A percentile compares a stretch with the other conserved stretches of the same genome.
phyloP scores from a whole-genome alignment of 441 rosid genomes.

The Euphorbia celastroides region DNA sequence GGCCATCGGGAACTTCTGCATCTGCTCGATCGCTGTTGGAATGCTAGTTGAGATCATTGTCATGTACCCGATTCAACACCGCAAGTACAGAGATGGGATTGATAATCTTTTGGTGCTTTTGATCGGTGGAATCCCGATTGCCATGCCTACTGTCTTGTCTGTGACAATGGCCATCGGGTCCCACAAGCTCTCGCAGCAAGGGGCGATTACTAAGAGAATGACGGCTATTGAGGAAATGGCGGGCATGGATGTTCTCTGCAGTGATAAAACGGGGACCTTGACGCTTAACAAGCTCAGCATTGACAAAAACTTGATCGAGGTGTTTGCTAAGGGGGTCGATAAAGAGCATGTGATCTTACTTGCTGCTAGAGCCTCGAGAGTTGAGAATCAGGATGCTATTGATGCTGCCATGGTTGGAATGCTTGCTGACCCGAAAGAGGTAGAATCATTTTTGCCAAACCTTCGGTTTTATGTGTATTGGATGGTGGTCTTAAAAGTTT shows the following conservation, averaged over 20 bases:
- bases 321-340: constrained; percentile 55
- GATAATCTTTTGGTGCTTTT: constrained; percentile 87
- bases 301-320: constrained; percentile 74
- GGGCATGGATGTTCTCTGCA: constrained; percentile 96
- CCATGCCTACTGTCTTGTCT: constrained; percentile 91
- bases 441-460: constrained; percentile 3
- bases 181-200: constrained; percentile 76
- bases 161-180: constrained; percentile 98
- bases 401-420: constrained; percentile 74
- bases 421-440: constrained; percentile 77
- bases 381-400: constrained; percentile 70
- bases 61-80: constrained; percentile 84
- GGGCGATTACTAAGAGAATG: constrained; percentile 95
- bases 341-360: constrained; percentile 57
- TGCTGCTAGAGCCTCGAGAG: constrained; percentile 70
- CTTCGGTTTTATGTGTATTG: not conserved
- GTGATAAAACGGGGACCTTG: constrained; percentile 89
- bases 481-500: not conserved
- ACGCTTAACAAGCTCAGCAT: constrained; percentile 88
- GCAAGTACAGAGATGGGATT: constrained; percentile 77
- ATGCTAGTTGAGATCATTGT: constrained; percentile 68
- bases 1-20: constrained; percentile 91
- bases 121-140: constrained; percentile 96
- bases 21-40: constrained; percentile 77
- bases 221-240: constrained; percentile 98